Conservation (phyloP, 352 stramenopile genomes). For the Globisporangium mamillatum region DNA sequence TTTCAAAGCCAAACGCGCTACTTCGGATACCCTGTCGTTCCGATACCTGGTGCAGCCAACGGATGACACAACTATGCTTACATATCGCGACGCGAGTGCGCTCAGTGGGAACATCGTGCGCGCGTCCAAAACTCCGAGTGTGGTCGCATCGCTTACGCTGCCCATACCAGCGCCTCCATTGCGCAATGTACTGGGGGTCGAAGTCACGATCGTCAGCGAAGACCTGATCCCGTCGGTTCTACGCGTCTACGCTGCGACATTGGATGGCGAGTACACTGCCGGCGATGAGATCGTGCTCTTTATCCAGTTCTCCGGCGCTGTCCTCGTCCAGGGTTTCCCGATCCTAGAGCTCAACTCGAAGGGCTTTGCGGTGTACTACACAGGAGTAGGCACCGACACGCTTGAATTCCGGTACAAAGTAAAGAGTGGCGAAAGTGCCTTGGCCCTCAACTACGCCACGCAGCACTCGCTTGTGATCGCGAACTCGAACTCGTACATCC, state of each 20-base stretch:
- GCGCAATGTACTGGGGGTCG: conserved; percentile 4
- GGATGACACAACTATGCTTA: conserved; percentile 29
- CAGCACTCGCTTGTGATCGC: conserved; percentile 28
- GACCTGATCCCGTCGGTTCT: conserved; percentile 33
- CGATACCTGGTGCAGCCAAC: conserved; percentile 47
- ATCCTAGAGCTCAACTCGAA: conserved; percentile 71
- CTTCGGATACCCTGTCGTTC: conserved; percentile 47
- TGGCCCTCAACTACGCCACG: conserved; percentile 57
- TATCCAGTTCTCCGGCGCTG: conserved; percentile 44
- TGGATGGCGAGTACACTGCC: conserved; percentile 50
- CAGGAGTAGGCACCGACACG: conserved; percentile 37
- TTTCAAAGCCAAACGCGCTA: conserved; percentile 32
- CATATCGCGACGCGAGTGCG: conserved; percentile 26
- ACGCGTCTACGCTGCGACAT: conserved; percentile 38
- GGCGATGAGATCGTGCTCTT: conserved; percentile 62
- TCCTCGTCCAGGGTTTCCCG: conserved; percentile 48
- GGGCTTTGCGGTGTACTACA: conserved; percentile 45
- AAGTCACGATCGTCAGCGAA: conserved; percentile 34
- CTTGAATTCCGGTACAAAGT: conserved; percentile 75
- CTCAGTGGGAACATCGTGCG: conserved; percentile 45
- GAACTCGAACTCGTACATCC: conserved; percentile 19
- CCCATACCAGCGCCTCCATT: conserved; percentile 19
- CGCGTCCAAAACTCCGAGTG: conserved; percentile 29
- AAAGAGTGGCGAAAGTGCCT: conserved; percentile 31
- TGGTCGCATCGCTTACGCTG: conserved; percentile 30